Evolutionary conservation across 116 monocot species (phyloP).

Genomic region (Zostera marina): DNA sequence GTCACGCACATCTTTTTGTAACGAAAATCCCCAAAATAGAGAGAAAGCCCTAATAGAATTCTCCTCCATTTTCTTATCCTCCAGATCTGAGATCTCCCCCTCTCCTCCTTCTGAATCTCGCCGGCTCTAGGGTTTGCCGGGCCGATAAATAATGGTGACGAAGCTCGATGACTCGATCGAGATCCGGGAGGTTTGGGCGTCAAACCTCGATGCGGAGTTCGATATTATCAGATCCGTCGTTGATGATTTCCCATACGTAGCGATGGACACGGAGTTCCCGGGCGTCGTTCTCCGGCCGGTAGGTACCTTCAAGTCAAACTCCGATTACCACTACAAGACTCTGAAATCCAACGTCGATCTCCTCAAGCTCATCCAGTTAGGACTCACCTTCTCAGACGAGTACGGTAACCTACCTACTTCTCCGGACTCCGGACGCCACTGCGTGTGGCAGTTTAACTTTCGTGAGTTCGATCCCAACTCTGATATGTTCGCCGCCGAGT

Average conservation of each 20-base stretch:
- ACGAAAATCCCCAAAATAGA: no score
- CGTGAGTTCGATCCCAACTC: constrained; percentile 21
- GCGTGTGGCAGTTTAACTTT: constrained; percentile 44
- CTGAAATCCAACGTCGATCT: constrained; percentile 30
- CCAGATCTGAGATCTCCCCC: not conserved
- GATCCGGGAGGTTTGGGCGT: constrained; percentile 24
- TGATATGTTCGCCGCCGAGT: constrained; percentile 20
- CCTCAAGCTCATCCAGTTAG: constrained; percentile 30
- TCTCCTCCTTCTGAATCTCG: no score
- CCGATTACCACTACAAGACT: constrained; percentile 23
- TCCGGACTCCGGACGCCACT: constrained; percentile 5
- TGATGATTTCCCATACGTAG: constrained; percentile 23
- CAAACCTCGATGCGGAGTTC: constrained; percentile 20
- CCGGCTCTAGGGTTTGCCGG: constrained; percentile 8
- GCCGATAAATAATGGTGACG: not conserved
- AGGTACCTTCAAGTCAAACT: constrained; percentile 6
- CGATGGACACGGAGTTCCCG: constrained; percentile 45
- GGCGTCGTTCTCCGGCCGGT: constrained; percentile 19
- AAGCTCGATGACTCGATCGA: constrained; percentile 8
- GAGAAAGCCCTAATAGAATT: no score
- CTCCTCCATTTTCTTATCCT: no score
- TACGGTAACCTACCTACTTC: constrained; percentile 17
- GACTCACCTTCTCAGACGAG: constrained; percentile 26
- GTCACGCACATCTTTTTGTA: no score
- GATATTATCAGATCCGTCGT: constrained; percentile 22